Evolutionary conservation across 305 asterid genomes (phyloP).

Genomic region (Stenogyne calaminthoides): DNA sequence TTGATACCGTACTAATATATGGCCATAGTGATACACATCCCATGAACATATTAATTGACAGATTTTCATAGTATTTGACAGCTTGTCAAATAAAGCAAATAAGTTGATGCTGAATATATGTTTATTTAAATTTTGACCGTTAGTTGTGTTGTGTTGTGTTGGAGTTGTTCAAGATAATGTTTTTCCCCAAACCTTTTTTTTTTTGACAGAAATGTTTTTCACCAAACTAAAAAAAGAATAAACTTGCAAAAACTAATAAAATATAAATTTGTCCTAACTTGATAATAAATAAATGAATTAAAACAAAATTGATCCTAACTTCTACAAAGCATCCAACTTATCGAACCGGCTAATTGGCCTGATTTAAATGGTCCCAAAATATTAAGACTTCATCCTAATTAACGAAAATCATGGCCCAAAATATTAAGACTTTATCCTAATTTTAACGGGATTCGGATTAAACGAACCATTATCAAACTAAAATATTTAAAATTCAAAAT

Average conservation of each 20-base stretch:
- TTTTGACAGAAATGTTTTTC: no score
- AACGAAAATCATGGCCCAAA: no score
- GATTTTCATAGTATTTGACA: background rate
- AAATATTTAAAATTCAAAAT: no score
- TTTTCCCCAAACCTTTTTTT: slow-evolving; percentile 6
- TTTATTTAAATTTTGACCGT: slow-evolving; percentile 11
- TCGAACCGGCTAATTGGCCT: background rate
- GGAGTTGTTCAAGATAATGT: slow-evolving; percentile 1
- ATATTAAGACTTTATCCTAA: no score
- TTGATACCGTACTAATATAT: background rate
- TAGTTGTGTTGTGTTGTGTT: slow-evolving; percentile 31
- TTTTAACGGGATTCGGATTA: no score
- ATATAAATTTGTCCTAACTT: no score
- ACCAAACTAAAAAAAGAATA: background rate
- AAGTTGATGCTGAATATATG: background rate
- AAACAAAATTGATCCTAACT: no score
- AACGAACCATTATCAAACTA: no score
- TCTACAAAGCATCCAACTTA: no score
- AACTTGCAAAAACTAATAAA: background rate
- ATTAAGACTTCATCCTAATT: background rate
- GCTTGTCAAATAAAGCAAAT: background rate
- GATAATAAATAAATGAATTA: no score
- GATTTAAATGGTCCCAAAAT: background rate
- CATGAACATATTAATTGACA: background rate
- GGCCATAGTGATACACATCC: background rate